phyloP scores from a whole-genome alignment of 345 rosid species.

The Populus davidiana region DNA sequence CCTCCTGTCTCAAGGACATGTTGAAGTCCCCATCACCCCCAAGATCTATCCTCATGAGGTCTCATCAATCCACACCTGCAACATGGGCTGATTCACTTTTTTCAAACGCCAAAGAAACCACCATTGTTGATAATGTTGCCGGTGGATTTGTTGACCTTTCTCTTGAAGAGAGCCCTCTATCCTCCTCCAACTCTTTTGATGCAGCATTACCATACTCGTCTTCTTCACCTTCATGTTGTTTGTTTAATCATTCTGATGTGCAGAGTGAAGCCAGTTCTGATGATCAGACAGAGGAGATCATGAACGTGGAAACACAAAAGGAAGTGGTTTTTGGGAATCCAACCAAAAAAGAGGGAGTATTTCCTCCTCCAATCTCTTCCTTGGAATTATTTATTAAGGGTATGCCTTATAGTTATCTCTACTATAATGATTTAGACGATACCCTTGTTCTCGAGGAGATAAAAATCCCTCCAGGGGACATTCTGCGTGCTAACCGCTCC shows the following conservation, averaged over 20 bases:
- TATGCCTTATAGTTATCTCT: background rate
- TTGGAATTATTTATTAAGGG: background rate
- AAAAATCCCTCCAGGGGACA: slow-evolving; percentile 1
- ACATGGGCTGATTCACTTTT: background rate
- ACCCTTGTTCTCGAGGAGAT: slow-evolving; percentile 8
- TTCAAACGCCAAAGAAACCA: background rate
- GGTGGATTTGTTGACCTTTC: background rate
- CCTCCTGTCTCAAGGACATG: background rate
- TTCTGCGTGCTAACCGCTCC: slow-evolving; percentile 1
- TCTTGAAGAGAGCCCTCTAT: background rate
- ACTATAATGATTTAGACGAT: background rate
- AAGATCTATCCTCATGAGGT: background rate
- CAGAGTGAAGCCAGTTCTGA: background rate
- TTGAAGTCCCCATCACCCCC: background rate
- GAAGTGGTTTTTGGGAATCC: background rate
- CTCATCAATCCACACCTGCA: background rate
- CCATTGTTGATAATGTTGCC: background rate
- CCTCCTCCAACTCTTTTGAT: background rate
- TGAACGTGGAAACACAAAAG: background rate
- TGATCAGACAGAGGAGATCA: background rate
- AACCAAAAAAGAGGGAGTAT: background rate
- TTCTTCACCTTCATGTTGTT: background rate
- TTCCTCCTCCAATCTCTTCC: slow-evolving; percentile 19
- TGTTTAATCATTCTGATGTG: background rate
- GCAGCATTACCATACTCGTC: background rate